phyloP scores from a whole-genome alignment of 805 yeast species.

The Nakazawaea siamensis region DNA sequence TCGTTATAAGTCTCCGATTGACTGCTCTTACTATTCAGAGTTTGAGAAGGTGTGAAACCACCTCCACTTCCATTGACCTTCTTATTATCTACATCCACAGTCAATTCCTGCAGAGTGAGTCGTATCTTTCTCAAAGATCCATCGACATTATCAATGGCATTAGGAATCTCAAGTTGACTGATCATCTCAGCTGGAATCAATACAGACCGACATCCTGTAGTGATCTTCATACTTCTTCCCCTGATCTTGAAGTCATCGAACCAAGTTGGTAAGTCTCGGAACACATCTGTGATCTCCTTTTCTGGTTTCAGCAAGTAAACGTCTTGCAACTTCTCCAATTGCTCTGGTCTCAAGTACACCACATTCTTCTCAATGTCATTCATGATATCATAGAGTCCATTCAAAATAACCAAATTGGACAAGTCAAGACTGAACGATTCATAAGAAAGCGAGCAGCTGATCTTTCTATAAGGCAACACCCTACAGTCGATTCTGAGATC shows the following conservation, averaged over 20 bases:
- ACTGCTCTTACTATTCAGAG: not conserved
- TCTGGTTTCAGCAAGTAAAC: not conserved
- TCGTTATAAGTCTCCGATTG: not conserved
- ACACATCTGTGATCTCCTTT: constrained; percentile 1
- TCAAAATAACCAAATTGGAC: constrained; percentile 19
- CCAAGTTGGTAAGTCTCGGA: constrained; percentile 26
- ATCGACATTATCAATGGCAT: constrained; percentile 29
- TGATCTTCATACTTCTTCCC: constrained; percentile 16
- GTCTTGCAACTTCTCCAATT: not conserved
- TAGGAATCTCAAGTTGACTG: constrained; percentile 21
- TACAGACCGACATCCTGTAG: constrained; percentile 34
- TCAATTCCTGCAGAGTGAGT: constrained; percentile 6
- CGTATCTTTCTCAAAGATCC: constrained; percentile 11
- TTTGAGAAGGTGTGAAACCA: not conserved
- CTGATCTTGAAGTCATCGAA: constrained; percentile 20
- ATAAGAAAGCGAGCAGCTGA: constrained; percentile 15
- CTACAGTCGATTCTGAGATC: constrained; percentile 16
- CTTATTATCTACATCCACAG: constrained; percentile 1
- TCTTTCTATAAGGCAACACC: constrained; percentile 16
- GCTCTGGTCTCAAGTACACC: not conserved
- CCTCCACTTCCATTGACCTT: not conserved
- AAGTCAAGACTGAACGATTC: constrained; percentile 19
- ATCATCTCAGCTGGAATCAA: constrained; percentile 31
- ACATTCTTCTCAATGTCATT: constrained; percentile 6
- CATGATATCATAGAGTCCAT: constrained; percentile 18